These are phyloP conservation scores for Clonostachys chloroleuca DNA, from an alignment of 2,329 filamentous ascomycete genomes.

Conservation along the genomic window DNA sequence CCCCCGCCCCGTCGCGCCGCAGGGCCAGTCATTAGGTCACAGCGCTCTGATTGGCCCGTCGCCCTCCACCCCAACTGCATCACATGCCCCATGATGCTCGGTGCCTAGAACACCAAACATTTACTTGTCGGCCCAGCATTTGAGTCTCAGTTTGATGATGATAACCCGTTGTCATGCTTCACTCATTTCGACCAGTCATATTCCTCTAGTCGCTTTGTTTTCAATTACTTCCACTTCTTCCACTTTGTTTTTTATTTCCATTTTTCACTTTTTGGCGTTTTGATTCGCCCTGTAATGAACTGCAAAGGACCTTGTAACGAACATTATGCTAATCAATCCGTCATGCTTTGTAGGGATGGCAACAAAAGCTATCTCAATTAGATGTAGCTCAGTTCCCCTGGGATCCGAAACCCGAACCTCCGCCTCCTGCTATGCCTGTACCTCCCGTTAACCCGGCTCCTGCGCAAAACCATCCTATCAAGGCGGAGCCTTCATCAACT, in stretches of 20 bases:
- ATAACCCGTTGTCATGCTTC: too few relatives aligned
- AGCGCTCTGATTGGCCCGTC: neutral
- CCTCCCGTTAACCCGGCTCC: conserved; percentile 17
- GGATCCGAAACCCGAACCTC: conserved; percentile 78
- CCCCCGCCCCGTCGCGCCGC: neutral
- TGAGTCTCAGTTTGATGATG: too few relatives aligned
- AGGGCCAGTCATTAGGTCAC: conserved; percentile 2
- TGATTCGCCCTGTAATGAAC: too few relatives aligned
- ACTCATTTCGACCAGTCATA: neutral
- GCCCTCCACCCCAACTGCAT: neutral
- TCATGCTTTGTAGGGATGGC: conserved; percentile 69
- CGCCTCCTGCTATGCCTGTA: conserved; percentile 31
- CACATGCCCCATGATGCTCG: too few relatives aligned
- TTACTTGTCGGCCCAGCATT: too few relatives aligned
- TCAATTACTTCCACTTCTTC: neutral
- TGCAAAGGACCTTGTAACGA: too few relatives aligned
- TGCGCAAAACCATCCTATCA: conserved; percentile 16
- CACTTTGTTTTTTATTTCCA: neutral
- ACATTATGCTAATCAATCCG: conserved; percentile 11
- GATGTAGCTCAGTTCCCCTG: conserved; percentile 88
- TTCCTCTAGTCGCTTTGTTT: conserved; percentile 1
- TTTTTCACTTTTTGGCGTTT: neutral
- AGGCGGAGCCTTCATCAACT: conserved; percentile 22
- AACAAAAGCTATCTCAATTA: conserved; percentile 80
- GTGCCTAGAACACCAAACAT: too few relatives aligned